Evolutionary conservation across 257 asterid genomes (phyloP).

Genomic region (Scutellaria barbata): DNA sequence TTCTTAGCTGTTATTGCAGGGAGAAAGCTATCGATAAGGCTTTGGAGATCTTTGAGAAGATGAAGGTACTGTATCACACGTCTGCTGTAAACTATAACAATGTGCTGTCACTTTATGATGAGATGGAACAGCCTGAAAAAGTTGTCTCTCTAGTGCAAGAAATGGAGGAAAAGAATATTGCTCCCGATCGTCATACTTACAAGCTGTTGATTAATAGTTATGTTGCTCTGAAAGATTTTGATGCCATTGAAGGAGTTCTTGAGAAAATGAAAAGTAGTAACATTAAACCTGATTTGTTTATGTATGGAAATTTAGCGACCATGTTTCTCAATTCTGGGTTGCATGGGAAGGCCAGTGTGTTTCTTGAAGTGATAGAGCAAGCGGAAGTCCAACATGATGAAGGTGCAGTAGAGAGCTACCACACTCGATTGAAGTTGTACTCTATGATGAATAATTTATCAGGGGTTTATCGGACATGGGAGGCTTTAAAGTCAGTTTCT

Average conservation of each 20-base stretch:
- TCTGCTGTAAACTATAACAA: slow-evolving; percentile 68
- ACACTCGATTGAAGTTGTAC: slow-evolving; percentile 55
- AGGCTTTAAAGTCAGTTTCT: slow-evolving; percentile 40
- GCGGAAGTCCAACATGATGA: slow-evolving; percentile 31
- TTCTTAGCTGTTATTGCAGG: slow-evolving; percentile 65
- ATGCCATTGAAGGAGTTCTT: slow-evolving; percentile 55
- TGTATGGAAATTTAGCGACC: slow-evolving; percentile 68
- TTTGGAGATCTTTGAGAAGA: slow-evolving; percentile 58
- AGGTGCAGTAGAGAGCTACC: slow-evolving; percentile 38
- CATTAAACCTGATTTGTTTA: slow-evolving; percentile 50
- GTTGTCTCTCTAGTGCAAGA: slow-evolving; percentile 54
- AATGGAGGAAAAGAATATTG: slow-evolving; percentile 64
- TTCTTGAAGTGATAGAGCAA: slow-evolving; percentile 58
- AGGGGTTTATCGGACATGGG: slow-evolving; percentile 63
- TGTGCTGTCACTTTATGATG: slow-evolving; percentile 52
- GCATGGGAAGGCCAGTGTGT: slow-evolving; percentile 50
- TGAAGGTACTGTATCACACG: slow-evolving; percentile 46
- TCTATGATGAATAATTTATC: slow-evolving; percentile 54
- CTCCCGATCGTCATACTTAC: slow-evolving; percentile 51
- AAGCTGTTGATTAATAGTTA: slow-evolving; percentile 64
- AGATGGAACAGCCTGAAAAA: slow-evolving; percentile 49
- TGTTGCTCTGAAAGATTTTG: slow-evolving; percentile 52
- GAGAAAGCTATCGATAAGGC: slow-evolving; percentile 60
- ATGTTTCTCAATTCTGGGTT: slow-evolving; percentile 53
- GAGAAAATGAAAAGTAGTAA: slow-evolving; percentile 64